A percentile compares a stretch with the other conserved stretches of the same genome.
These are phyloP conservation scores for Mucor racemosus DNA, from an alignment of 371 early-diverging fungal genomes.

Conservation along the genomic window DNA sequence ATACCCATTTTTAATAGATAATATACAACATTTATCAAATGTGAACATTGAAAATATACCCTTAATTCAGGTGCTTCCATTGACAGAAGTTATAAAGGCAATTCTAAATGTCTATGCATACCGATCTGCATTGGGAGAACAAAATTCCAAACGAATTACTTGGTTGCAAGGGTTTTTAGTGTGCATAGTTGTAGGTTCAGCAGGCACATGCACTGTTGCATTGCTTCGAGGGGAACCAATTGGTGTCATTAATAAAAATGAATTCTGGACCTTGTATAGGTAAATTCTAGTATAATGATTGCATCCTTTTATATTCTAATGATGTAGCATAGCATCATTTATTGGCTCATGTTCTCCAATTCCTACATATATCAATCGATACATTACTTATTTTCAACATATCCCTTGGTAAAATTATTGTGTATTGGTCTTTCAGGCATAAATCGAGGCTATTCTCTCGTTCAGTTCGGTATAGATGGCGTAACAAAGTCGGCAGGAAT, in stretches of 20 bases:
- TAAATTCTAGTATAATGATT: not conserved
- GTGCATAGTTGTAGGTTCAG: constrained; percentile 4
- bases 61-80: not conserved
- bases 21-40: not conserved
- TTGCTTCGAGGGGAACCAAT: constrained; percentile 11
- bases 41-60: not conserved
- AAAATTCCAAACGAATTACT: not conserved
- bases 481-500: not conserved
- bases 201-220: constrained; percentile 8
- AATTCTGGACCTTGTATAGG: constrained; percentile 10
- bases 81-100: constrained; percentile 10
- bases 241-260: not conserved
- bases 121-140: not conserved
- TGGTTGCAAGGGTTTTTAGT: constrained; percentile 13
- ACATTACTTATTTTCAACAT: not conserved
- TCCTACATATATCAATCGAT: not conserved
- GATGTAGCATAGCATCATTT: not conserved
- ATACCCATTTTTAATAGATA: not conserved
- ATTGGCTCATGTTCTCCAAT: constrained; percentile 1
- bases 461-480: constrained; percentile 11
- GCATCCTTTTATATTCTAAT: not conserved
- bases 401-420: not conserved
- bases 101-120: constrained; percentile 5
- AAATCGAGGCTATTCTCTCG: not conserved
- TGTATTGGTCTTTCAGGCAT: not conserved